Evolutionary conservation across 345 rosid genomes (phyloP), one percentile per base, ranked within the genome.

Genomic region (Citrus hindsii): DNA sequence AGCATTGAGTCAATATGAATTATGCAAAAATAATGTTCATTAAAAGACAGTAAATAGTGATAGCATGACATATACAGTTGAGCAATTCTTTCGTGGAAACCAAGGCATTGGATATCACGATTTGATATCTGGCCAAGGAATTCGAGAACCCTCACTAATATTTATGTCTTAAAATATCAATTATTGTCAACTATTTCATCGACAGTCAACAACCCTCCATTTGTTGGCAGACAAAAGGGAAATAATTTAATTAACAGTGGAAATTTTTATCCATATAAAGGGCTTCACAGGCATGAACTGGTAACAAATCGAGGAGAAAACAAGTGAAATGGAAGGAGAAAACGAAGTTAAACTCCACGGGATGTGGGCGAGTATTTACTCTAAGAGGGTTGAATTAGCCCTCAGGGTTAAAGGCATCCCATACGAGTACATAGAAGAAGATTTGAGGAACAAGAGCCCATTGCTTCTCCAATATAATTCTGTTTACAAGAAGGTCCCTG

Each of bases 351-450:
- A 35, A 38, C 83, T 87, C 14, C 79, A 79, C 53, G 86, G 86
- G 73, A 77, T 65, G 46, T 76, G 79, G 73, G 22, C 7, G 32
- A 84, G 88, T 73, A 81, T 84, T 51, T 79, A 77, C 76, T 60
- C 81, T 67, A 78, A 71, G 76, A 77, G 82, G 65, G 83, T 80
- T 46, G 88, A 86, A 81, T 25, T 89, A 37, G 90, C 83, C 40
- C 86, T 87, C 67, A 80, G 30, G 55, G 76, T 85, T 24, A 84
- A 87, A 61, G 84, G 85, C 55, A 60, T 89, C 77, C 79, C 81
- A 6, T 87, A 80, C 55, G 80, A 79, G 22, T 46, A 75, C 59
- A 82, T 85, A 14, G 90, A 83, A 68, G 89, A 89, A 83, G 90
- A 89, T 71, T 70, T 88, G 21, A 67, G 16, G 3, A 81, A 84